Evolutionary conservation across 352 stramenopile genomes (phyloP).

Genomic region (Phytophthora pinifolia): DNA sequence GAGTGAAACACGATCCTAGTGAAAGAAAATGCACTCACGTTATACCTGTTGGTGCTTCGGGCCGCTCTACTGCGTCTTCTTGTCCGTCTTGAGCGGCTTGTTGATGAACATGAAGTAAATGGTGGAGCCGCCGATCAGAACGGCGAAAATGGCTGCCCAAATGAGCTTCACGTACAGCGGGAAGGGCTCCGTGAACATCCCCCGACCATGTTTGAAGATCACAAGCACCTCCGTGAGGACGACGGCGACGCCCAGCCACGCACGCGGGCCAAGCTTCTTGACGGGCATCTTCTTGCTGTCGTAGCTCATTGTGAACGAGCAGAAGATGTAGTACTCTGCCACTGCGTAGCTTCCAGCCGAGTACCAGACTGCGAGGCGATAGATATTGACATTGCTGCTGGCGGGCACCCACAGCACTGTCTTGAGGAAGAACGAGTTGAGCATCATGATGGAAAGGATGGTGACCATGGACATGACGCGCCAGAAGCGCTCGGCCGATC

Average conservation of each 20-base stretch:
- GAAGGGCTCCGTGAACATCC: constrained; percentile 90
- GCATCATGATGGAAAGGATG: constrained; percentile 92
- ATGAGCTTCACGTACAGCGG: constrained; percentile 76
- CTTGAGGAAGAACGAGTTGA: constrained; percentile 97
- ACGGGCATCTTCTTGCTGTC: constrained; percentile 54
- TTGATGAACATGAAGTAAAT: constrained; percentile 86
- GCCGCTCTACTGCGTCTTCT: constrained; percentile 37
- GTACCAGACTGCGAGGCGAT: constrained; percentile 80
- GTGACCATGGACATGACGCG: constrained; percentile 90
- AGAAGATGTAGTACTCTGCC: constrained; percentile 91
- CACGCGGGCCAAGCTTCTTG: constrained; percentile 80
- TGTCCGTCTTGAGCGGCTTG: constrained; percentile 37
- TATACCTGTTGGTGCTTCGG: constrained; percentile 8
- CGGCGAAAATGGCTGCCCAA: constrained; percentile 71
- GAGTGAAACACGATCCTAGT: not conserved
- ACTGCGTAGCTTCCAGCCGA: constrained; percentile 86
- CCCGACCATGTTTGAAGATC: constrained; percentile 81
- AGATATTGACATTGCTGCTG: constrained; percentile 82
- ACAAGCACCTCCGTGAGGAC: constrained; percentile 77
- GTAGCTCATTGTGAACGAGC: constrained; percentile 80
- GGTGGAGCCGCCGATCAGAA: constrained; percentile 77
- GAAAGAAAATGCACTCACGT: constrained; percentile 3
- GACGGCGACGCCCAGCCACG: constrained; percentile 82
- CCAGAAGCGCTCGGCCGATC: constrained; percentile 89
- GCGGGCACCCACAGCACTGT: constrained; percentile 90